These are phyloP conservation scores for Naganishia sp. DNA, from an alignment of 1,284 basidiomycete species.

Conservation along the genomic window DNA sequence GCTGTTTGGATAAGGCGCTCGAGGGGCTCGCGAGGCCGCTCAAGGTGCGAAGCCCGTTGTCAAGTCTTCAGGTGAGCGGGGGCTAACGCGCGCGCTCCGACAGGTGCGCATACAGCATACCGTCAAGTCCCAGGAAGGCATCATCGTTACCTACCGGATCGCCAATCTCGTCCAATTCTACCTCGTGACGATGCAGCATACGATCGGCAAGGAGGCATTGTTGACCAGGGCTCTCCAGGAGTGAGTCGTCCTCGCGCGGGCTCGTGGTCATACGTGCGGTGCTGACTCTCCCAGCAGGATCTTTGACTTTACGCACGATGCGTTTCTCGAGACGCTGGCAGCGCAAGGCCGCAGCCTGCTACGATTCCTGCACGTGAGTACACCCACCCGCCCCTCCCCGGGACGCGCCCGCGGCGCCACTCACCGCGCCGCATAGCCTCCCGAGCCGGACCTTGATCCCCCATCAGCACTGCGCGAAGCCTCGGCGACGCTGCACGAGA, in stretches of 20 bases:
- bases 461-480: conserved; percentile 78
- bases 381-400: neutral
- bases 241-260: conserved; percentile 56
- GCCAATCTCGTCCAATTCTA: conserved; percentile 95
- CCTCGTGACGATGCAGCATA: conserved; percentile 84
- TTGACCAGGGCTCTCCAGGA: conserved; percentile 77
- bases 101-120: conserved; percentile 88
- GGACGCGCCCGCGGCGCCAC: neutral
- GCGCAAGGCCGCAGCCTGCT: conserved; percentile 74
- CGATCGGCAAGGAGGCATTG: conserved; percentile 77
- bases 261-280: too few species aligned
- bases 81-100: neutral
- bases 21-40: conserved; percentile 82
- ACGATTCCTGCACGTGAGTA: conserved; percentile 68
- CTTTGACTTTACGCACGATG: conserved; percentile 73
- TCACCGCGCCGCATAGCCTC: conserved; percentile 58
- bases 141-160: conserved; percentile 86
- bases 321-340: conserved; percentile 82
- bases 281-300: conserved; percentile 59
- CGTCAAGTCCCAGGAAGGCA: conserved; percentile 85
- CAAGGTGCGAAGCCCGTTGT: conserved; percentile 60
- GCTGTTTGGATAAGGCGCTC: conserved; percentile 78
- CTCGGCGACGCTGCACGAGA: conserved; percentile 76
- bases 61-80: neutral
- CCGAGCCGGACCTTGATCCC: conserved; percentile 73